Evolutionary conservation across 164 flowering plant species (phyloP), one percentile per base, ranked within the genome.

Genomic region (Dillenia suffruticosa): DNA sequence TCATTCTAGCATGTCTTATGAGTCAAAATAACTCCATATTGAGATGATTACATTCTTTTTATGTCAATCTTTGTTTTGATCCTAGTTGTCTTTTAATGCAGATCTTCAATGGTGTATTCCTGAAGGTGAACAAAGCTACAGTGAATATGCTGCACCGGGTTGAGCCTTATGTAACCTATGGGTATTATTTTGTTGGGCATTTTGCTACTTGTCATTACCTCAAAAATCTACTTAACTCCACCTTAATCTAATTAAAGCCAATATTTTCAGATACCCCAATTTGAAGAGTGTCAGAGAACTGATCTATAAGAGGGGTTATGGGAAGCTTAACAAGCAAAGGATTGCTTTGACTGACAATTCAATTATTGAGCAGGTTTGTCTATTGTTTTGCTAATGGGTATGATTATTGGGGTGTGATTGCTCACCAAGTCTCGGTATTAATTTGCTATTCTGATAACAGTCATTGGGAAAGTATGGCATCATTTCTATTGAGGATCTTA

Each of bases 71-170:
- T 13, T 9, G 32, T 26, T 2, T 12, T 48, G 9, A 4, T 19
- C 5, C 16, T 24, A 16, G 15, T 14, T 59, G 5, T 26, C 1
- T 70, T n/a, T 12, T 1, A 10, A 11, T 64, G 22, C 76, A 84
- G 86, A 85, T 85, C 10, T 85, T 85, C 51, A 85, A 82, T 70
- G 87, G 87, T 5, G 90, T 82, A 17, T 82, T 85, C 44, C 72
- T 85, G 22, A 85, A 82, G 63, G 90, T 85, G 11, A 85, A 82
- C 77, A 85, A 85, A 44, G 87, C 90, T 3, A 85, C 90, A 6
- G 11, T 82, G 77, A 82, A 82, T 56, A 85, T 85, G 87, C 68
- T 85, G 62, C 87, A 76, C 43, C 74, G 85, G 57, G 87, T 82
- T 46, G 89, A 82, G 69, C 89, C 89, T 12, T 85, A 79, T 44